Conservation (phyloP, 2,329 filamentous ascomycete genomes). For the Clarireedia monteithiana region DNA sequence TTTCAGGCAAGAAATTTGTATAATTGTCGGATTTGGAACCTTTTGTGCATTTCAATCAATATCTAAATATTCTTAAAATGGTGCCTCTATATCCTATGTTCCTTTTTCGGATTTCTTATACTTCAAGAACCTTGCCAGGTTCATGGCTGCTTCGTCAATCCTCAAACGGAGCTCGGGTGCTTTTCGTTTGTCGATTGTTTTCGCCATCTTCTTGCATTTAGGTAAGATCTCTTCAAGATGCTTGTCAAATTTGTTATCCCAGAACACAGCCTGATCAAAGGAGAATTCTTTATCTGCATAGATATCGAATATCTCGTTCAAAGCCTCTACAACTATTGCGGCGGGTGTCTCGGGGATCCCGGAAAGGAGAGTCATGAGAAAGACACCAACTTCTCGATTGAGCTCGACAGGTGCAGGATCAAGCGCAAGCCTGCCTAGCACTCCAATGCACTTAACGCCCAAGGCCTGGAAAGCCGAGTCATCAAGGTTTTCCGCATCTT, state of each 20-base stretch:
- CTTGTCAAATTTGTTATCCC: conserved; percentile 50
- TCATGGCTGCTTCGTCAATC: conserved; percentile 53
- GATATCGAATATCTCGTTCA: conserved; percentile 61
- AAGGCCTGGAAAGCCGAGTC: conserved; percentile 51
- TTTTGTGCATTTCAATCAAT: no score
- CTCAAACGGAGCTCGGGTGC: conserved; percentile 48
- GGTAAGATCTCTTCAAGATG: conserved; percentile 48
- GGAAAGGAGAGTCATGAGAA: conserved; percentile 49
- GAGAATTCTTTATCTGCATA: conserved; percentile 53
- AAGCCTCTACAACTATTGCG: conserved; percentile 54
- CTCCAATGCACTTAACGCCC: conserved; percentile 59
- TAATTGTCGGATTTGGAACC: no score
- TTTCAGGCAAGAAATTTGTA: no score
- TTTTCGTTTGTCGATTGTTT: conserved; percentile 53
- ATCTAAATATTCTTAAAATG: no score
- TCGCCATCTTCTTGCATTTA: conserved; percentile 48
- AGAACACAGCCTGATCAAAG: conserved; percentile 57
- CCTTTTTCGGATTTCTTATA: conserved; percentile 44
- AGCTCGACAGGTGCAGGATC: conserved; percentile 43
- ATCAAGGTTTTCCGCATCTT: conserved; percentile 19
- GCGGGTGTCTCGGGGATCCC: conserved; percentile 43
- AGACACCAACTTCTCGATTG: conserved; percentile 57
- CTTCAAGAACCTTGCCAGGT: conserved; percentile 52
- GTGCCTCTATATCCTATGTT: background rate
- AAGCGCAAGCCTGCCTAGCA: conserved; percentile 55